Percentiles rank a stretch among this genome's conserved stretches.
phyloP scores from a whole-genome alignment of 306 rosid genomes.

The Castanopsis chinensis region DNA sequence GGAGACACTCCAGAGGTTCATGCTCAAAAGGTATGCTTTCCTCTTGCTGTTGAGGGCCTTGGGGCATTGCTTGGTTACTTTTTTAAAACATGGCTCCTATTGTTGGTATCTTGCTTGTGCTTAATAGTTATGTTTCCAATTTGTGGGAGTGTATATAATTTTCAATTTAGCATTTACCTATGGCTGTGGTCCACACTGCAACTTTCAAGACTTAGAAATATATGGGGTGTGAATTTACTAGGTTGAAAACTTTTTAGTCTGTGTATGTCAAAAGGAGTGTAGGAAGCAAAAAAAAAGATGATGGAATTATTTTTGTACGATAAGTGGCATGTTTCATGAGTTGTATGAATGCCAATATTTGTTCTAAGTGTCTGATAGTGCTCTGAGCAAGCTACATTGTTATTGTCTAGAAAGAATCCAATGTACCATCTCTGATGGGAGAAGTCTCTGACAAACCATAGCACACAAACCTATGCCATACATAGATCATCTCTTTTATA shows the following conservation, averaged over 20 bases:
- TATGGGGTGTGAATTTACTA: neutral
- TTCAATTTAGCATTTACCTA: neutral
- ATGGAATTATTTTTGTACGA: neutral
- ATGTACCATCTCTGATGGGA: neutral
- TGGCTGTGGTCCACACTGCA: neutral
- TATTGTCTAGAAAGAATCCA: neutral
- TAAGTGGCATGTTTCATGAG: neutral
- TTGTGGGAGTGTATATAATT: neutral
- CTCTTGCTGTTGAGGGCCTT: slow-evolving; percentile 3
- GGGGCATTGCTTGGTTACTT: slow-evolving; percentile 12
- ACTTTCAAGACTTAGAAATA: neutral
- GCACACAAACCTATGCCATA: neutral
- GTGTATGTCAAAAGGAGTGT: neutral
- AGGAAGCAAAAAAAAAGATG: neutral
- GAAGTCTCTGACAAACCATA: neutral
- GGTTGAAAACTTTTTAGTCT: neutral
- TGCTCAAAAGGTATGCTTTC: slow-evolving; percentile 73
- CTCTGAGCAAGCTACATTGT: neutral
- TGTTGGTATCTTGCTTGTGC: neutral
- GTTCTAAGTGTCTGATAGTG: neutral
- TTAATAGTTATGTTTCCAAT: neutral
- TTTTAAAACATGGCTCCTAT: neutral
- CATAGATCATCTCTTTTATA: no score
- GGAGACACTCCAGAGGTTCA: slow-evolving; percentile 87
- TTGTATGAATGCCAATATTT: neutral